phyloP scores from a whole-genome alignment of 1,139 yeast genomes.

The Lodderomyces margitis region DNA sequence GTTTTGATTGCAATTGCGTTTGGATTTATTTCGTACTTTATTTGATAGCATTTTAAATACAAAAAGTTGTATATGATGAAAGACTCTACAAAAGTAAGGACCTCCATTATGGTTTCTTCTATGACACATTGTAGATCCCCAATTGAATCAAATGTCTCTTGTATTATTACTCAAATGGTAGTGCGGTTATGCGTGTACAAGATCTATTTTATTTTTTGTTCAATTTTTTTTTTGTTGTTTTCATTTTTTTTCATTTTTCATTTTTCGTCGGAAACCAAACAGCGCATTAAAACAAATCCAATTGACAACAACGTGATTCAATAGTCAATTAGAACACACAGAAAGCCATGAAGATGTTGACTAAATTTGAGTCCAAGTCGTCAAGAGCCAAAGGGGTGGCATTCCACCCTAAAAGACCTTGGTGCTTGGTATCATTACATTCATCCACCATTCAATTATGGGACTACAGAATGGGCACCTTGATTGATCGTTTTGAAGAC shows the following conservation, averaged over 20 bases:
- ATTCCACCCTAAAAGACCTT: conserved; percentile 94
- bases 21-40: conserved; percentile 23
- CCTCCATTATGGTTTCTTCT: too few species aligned
- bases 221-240: neutral
- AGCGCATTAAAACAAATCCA: neutral
- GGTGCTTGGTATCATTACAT: conserved; percentile 93
- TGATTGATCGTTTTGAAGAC: conserved; percentile 94
- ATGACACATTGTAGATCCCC: too few species aligned
- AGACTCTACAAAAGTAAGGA: too few species aligned
- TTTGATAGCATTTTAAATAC: too few species aligned
- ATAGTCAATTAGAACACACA: neutral
- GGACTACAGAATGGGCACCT: conserved; percentile 99
- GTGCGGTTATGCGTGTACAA: conserved; percentile 13
- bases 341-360: conserved; percentile 85
- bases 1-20: conserved; percentile 19
- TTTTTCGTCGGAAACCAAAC: neutral
- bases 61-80: too few species aligned
- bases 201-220: neutral
- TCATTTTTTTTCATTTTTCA: neutral
- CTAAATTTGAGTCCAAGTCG: conserved; percentile 97
- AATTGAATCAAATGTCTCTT: too few species aligned
- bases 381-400: conserved; percentile 98
- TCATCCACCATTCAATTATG: conserved; percentile 95
- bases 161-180: neutral
- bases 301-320: neutral